Evolutionary conservation across 1,139 yeast species (phyloP).

Genomic region (Geotrichum macrosporum): DNA sequence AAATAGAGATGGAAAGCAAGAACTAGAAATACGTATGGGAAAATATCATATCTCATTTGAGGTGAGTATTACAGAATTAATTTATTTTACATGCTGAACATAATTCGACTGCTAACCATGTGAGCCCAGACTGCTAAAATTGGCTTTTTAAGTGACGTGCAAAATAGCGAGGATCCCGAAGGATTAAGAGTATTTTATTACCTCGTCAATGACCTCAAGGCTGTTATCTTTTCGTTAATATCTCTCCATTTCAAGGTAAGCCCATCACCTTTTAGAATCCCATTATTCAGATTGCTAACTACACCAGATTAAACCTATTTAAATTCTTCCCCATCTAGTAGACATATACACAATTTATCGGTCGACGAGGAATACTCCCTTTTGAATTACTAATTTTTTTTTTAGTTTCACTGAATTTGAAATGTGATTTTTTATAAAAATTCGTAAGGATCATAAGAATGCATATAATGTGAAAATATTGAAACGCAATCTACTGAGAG

Average conservation of each 20-base stretch:
- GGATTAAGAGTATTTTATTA: constrained; percentile 46
- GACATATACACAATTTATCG: no score
- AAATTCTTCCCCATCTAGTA: no score
- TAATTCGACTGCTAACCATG: neutral
- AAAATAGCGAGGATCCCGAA: constrained; percentile 42
- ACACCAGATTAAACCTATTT: neutral
- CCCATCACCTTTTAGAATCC: neutral
- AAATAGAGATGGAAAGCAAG: constrained; percentile 44
- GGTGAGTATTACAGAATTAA: constrained; percentile 26
- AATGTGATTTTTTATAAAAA: no score
- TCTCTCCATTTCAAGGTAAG: constrained; percentile 44
- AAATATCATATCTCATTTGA: constrained; percentile 39
- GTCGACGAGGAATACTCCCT: no score
- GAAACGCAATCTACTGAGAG: constrained; percentile 12
- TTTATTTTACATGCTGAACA: neutral
- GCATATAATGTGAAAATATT: neutral
- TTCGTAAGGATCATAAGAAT: neutral
- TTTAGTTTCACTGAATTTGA: no score
- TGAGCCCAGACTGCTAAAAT: constrained; percentile 40
- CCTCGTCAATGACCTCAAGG: constrained; percentile 45
- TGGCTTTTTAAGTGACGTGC: constrained; percentile 43
- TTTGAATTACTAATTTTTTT: no score
- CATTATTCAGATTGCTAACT: neutral
- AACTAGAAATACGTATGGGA: constrained; percentile 43
- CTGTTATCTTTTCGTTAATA: constrained; percentile 44